Percentiles rank a stretch among this genome's conserved stretches.
phyloP scores from a whole-genome alignment of 768 basidiomycete genomes.

The Rhodotorula taiwanensis region DNA sequence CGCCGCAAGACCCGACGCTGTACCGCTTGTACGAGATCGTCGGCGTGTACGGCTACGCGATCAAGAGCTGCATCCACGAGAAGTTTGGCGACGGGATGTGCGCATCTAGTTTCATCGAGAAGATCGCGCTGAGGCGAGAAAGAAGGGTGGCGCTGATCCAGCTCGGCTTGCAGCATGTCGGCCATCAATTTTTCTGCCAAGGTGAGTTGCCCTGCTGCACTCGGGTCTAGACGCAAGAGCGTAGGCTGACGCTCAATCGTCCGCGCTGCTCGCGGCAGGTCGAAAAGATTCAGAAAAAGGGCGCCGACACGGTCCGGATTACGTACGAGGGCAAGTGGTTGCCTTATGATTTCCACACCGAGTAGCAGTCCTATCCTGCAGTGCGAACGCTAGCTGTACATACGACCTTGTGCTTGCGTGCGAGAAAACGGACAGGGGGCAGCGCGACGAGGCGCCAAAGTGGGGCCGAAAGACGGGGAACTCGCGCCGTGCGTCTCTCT shows the following conservation, averaged over 20 bases:
- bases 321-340: slow-evolving; percentile 11
- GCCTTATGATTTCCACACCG: slow-evolving; percentile 2
- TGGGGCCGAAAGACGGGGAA: no score
- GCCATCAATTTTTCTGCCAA: slow-evolving; percentile 1
- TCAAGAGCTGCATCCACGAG: background rate
- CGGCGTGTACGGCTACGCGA: slow-evolving; percentile 1
- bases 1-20: slow-evolving; percentile 70
- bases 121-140: no score
- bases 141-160: no score
- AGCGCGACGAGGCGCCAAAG: no score
- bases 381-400: no score
- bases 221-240: no score
- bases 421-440: no score
- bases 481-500: background rate
- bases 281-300: slow-evolving; percentile 14
- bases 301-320: slow-evolving; percentile 8
- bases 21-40: slow-evolving; percentile 67
- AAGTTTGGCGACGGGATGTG: slow-evolving; percentile 1
- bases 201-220: no score
- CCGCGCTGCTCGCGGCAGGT: no score
- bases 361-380: background rate
- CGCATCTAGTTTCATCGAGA: no score
- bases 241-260: no score
- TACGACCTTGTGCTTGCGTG: no score
- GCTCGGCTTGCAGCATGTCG: slow-evolving; percentile 16